These are phyloP conservation scores for Rhexocercosporidium sp. DNA, from an alignment of 2,329 filamentous ascomycete genomes.

Conservation along the genomic window DNA sequence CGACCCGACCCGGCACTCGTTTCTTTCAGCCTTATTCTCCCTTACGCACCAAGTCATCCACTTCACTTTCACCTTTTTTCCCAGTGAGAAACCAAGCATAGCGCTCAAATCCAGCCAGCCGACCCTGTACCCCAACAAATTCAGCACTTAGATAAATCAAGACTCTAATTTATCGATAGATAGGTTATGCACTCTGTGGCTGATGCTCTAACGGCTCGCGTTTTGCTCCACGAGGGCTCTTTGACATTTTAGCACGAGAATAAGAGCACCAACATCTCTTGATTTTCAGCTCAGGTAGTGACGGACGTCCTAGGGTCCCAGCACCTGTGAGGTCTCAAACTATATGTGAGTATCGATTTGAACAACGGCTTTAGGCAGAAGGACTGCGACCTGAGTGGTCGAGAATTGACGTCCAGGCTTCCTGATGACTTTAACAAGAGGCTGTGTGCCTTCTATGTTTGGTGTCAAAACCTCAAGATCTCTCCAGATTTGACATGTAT, in stretches of 20 bases:
- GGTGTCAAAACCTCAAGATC: background rate
- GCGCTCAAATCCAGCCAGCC: too few relatives aligned
- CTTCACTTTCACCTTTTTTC: background rate
- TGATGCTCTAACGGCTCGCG: background rate
- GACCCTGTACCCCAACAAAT: background rate
- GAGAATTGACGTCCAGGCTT: background rate
- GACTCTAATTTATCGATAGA: background rate
- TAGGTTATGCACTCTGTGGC: conserved; percentile 2
- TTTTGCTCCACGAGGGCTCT: background rate
- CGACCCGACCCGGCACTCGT: too few relatives aligned
- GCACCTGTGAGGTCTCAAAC: background rate
- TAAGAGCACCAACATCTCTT: background rate
- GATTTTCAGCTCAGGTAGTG: background rate
- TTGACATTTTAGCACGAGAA: background rate
- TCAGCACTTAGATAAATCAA: background rate
- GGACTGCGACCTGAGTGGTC: background rate
- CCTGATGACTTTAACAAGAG: background rate
- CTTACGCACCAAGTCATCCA: background rate
- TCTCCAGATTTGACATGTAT: background rate
- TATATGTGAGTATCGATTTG: background rate
- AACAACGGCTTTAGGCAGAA: background rate
- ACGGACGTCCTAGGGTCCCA: background rate
- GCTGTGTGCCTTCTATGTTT: background rate
- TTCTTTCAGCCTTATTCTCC: too few relatives aligned
- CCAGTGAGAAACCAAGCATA: too few relatives aligned